Conservation (phyloP, 2,329 filamentous ascomycete genomes). For the Phialophora chinensis region DNA sequence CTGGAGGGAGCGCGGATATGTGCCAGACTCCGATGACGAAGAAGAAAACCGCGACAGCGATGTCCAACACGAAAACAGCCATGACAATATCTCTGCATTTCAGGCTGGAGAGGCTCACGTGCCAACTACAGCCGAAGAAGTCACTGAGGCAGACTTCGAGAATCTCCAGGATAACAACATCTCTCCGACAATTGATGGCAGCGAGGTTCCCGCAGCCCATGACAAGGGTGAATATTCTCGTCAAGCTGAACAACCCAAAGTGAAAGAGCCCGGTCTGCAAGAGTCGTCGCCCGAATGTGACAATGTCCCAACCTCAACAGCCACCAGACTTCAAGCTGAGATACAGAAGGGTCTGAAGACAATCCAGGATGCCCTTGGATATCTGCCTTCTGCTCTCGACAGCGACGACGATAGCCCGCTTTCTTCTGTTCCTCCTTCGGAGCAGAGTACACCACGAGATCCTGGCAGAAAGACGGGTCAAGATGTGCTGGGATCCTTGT, state of each 20-base stretch:
- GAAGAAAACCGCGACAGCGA: slow-evolving; percentile 53
- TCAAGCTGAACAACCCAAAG: not conserved
- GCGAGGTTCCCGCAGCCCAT: not conserved
- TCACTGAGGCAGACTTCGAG: not conserved
- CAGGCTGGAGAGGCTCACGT: not conserved
- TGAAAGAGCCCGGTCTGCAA: not conserved
- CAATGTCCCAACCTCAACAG: slow-evolving; percentile 14
- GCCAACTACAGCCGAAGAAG: slow-evolving; percentile 3
- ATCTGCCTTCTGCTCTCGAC: not conserved
- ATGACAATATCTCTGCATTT: slow-evolving; percentile 5
- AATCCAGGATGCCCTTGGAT: slow-evolving; percentile 27
- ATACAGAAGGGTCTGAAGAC: slow-evolving; percentile 29
- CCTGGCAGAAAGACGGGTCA: not conserved
- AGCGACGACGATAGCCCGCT: slow-evolving; percentile 35
- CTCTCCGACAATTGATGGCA: not conserved
- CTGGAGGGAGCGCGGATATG: slow-evolving; percentile 59
- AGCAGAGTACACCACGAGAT: slow-evolving; percentile 15
- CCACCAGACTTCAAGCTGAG: slow-evolving; percentile 25
- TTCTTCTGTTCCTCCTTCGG: slow-evolving; percentile 32
- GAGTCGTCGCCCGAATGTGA: not conserved
- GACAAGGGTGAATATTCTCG: not conserved
- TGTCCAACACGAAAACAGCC: slow-evolving; percentile 41
- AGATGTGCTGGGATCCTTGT: slow-evolving; percentile 2
- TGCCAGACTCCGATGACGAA: slow-evolving; percentile 59
- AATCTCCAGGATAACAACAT: not conserved